Evolutionary conservation across 2,329 filamentous ascomycete genomes (phyloP).

Genomic region (Fusarium succisae): DNA sequence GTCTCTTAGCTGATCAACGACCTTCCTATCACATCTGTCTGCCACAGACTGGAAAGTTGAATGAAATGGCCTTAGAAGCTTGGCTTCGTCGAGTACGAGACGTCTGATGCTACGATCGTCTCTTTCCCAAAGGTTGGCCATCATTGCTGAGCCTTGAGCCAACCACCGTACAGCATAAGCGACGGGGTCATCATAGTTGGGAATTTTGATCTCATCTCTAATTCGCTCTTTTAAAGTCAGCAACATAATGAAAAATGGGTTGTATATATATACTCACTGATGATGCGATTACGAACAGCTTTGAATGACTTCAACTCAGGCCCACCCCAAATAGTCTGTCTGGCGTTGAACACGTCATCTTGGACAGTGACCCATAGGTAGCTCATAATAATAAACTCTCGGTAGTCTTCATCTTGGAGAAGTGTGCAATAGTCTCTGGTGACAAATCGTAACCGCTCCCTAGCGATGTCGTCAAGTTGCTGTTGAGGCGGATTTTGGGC

Average conservation of each 20-base stretch:
- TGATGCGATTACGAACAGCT: rapidly evolving
- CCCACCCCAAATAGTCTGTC: neutral
- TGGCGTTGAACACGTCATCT: neutral
- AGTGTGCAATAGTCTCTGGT: rapidly evolving
- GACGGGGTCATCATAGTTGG: neutral
- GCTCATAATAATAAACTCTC: neutral
- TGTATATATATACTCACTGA: neutral
- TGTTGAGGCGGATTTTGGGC: rapidly evolving
- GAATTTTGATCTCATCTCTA: too few species aligned
- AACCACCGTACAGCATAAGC: conserved; percentile 5
- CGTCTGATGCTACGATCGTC: rapidly evolving
- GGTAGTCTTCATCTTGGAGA: neutral
- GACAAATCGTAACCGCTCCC: rapidly evolving
- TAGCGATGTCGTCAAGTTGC: rapidly evolving
- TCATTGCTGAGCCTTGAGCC: conserved; percentile 1
- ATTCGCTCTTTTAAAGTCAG: too few species aligned
- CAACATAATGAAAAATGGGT: too few species aligned
- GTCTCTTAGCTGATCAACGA: neutral
- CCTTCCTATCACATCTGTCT: neutral
- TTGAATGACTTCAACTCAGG: neutral
- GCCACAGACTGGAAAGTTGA: too few species aligned
- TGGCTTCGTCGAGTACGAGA: neutral
- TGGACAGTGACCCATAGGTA: conserved; percentile 5
- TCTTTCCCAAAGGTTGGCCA: neutral
- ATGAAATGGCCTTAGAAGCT: neutral